Evolutionary conservation across 352 stramenopile species (phyloP), one percentile per base, ranked within the genome.

Genomic region (Phytopythium cucurbitacearum): DNA sequence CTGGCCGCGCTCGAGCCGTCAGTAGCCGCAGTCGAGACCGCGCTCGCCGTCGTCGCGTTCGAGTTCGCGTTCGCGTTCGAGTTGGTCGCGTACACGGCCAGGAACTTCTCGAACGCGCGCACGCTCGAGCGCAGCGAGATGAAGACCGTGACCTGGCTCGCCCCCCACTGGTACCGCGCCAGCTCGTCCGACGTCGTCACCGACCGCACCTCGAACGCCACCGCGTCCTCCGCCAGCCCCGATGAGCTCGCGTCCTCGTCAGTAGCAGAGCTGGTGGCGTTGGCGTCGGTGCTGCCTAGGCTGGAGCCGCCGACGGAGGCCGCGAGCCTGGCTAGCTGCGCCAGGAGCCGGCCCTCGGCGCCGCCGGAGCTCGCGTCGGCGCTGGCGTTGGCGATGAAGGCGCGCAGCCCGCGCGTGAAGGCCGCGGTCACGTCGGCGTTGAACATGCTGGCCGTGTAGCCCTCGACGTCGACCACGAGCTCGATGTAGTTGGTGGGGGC

Each of bases 401-500:
- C 50, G n/a, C 60, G 57, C 11, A 77, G 57, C 7, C 71, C 71
- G 0, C 59, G 50, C 3, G 48, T 63, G 50, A 80, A 77, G 10
- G 64, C 64, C 5, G 56, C 44, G 11, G 60, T 55, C 11, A 77
- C 60, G 10, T 73, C 40, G 3, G 43, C 55, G 57, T 78, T 77
- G 64, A 83, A 76, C 41, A 68, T 66, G 45, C 62, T 69, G 8
- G 63, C 66, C 3, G 72, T 70, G 60, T 80, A 83, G 13, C 72
- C 72, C 48, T 78, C 69, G 15, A 80, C 52, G 21, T 66, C 59
- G n/a, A 83, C 47, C 8, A 66, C 55, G 12, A 77, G 54, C 51
- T 73, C 58, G 33, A 77, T 38, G 50, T 77, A 80, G 48, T 67
- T 69, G 32, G 56, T 46, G 2, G 59, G 54, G 32, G 44, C 58